phyloP scores from a whole-genome alignment of 1,284 basidiomycete genomes.

The Ceratobasidium sp. region DNA sequence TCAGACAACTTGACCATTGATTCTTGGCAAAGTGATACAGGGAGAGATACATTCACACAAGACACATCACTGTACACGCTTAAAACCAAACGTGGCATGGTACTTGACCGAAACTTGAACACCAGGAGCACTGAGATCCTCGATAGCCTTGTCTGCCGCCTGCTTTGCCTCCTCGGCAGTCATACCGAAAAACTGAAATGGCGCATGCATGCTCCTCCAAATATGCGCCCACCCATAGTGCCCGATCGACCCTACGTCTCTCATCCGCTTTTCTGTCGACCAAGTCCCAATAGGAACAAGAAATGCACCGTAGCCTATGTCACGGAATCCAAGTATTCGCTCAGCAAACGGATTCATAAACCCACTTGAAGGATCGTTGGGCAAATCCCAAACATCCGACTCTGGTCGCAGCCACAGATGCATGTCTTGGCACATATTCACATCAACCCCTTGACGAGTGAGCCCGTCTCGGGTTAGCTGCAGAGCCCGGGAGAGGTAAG shows the following conservation, averaged over 20 bases:
- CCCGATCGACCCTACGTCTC: conserved; percentile 11
- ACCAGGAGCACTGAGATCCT: neutral
- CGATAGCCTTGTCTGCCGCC: conserved; percentile 18
- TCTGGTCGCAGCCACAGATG: conserved; percentile 19
- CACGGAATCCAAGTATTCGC: conserved; percentile 22
- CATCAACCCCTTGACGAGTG: conserved; percentile 24
- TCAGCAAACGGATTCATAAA: conserved; percentile 10
- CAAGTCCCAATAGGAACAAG: conserved; percentile 25
- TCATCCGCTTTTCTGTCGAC: conserved; percentile 26
- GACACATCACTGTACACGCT: neutral
- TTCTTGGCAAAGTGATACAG: no score
- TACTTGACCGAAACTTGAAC: conserved; percentile 37
- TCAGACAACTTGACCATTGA: no score
- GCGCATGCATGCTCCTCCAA: conserved; percentile 34
- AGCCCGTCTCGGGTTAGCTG: conserved; percentile 2
- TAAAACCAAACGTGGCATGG: conserved; percentile 26
- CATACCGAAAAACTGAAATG: conserved; percentile 30
- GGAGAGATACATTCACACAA: neutral
- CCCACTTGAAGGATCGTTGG: conserved; percentile 6
- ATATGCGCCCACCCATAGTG: conserved; percentile 28
- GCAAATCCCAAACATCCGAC: conserved; percentile 19
- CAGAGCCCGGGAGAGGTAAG: conserved; percentile 15
- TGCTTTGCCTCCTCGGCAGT: conserved; percentile 8
- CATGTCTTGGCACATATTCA: conserved; percentile 30
- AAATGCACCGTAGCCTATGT: conserved; percentile 3